phyloP scores from a whole-genome alignment of 2,329 filamentous ascomycete species.

The Scedosporium aurantiacum region DNA sequence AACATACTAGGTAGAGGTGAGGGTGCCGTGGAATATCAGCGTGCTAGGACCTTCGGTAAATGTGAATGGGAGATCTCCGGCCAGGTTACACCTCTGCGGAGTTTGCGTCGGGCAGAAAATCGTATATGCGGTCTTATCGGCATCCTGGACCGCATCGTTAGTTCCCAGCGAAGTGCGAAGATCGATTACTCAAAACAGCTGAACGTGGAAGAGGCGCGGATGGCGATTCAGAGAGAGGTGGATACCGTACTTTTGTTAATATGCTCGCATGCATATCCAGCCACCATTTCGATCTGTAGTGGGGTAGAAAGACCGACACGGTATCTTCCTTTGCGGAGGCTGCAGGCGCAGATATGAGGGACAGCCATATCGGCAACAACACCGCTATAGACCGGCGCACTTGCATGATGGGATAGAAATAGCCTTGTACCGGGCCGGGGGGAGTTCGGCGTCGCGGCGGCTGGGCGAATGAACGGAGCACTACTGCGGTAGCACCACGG shows the following conservation, averaged over 20 bases:
- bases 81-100: slow-evolving; percentile 30
- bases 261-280: slow-evolving; percentile 33
- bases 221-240: too few species aligned
- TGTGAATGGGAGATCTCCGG: slow-evolving; percentile 34
- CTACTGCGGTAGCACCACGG: neutral
- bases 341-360: neutral
- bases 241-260: slow-evolving; percentile 26
- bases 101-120: slow-evolving; percentile 34
- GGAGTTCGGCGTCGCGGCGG: neutral
- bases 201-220: too few species aligned
- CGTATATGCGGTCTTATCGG: slow-evolving; percentile 32
- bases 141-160: slow-evolving; percentile 20
- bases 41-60: slow-evolving; percentile 34
- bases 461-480: too few species aligned
- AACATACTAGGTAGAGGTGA: slow-evolving; percentile 30
- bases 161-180: neutral
- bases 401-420: slow-evolving; percentile 3
- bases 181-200: neutral
- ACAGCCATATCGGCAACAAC: neutral
- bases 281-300: slow-evolving; percentile 31
- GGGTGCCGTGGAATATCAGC: slow-evolving; percentile 31
- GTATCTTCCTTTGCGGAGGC: neutral
- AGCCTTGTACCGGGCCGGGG: neutral
- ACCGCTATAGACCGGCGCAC: slow-evolving; percentile 5
- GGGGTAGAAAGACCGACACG: slow-evolving; percentile 24